Conservation (phyloP, 2,329 filamentous ascomycete species). For the Fusarium torulosum region DNA sequence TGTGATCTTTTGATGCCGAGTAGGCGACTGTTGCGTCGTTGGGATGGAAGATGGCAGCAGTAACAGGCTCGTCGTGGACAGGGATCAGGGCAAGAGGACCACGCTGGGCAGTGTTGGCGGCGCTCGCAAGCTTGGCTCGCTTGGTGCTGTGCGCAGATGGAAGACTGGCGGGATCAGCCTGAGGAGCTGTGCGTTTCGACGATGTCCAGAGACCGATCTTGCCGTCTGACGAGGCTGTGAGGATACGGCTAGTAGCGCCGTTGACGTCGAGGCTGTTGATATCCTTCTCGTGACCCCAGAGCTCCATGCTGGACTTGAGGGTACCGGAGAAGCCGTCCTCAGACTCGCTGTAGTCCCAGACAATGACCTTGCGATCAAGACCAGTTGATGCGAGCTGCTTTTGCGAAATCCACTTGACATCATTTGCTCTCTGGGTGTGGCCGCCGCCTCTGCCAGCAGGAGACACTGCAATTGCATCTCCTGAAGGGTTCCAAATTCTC, state of each 20-base stretch:
- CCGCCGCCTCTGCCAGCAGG: constrained; percentile 74
- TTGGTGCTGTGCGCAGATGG: constrained; percentile 78
- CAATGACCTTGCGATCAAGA: constrained; percentile 84
- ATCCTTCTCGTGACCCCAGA: constrained; percentile 83
- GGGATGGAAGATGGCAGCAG: constrained; percentile 86
- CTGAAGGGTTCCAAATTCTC: constrained; percentile 89
- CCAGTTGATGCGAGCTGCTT: constrained; percentile 85
- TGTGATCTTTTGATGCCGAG: constrained; percentile 91
- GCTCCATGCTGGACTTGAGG: constrained; percentile 80
- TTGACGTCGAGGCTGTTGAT: constrained; percentile 83
- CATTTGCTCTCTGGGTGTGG: constrained; percentile 81
- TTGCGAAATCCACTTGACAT: constrained; percentile 84
- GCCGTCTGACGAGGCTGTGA: constrained; percentile 88
- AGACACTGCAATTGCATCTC: constrained; percentile 85
- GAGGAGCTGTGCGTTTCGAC: constrained; percentile 79
- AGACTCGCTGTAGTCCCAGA: constrained; percentile 88
- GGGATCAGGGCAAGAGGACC: constrained; percentile 82
- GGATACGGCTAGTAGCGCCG: constrained; percentile 77
- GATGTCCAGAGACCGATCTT: constrained; percentile 90
- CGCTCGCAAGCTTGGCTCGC: constrained; percentile 74
- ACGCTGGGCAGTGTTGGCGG: constrained; percentile 71
- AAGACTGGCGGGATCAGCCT: constrained; percentile 76
- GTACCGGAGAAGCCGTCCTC: constrained; percentile 69
- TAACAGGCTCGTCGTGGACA: constrained; percentile 79
- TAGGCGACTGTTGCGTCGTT: constrained; percentile 90